Conservation (phyloP, 768 basidiomycete species). For the Lactifluus echinatus region DNA sequence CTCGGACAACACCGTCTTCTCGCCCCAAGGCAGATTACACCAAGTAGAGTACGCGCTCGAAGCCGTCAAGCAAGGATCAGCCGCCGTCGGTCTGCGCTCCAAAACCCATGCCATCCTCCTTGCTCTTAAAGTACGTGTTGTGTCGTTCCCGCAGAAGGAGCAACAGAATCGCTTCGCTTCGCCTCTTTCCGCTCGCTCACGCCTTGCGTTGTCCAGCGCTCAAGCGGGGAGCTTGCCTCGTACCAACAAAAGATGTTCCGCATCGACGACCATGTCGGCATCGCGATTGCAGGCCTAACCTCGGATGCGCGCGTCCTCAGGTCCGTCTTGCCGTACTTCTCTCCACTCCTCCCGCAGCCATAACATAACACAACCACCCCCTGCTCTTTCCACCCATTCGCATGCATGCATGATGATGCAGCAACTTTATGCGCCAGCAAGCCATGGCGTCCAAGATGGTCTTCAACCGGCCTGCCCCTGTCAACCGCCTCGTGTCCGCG, state of each 20-base stretch:
- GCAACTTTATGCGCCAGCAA: constrained; percentile 99
- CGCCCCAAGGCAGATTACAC: constrained; percentile 92
- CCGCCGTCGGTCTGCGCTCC: constrained; percentile 93
- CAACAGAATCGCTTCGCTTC: not conserved
- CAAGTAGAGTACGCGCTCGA: constrained; percentile 98
- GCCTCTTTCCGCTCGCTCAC: not conserved
- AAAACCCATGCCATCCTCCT: constrained; percentile 91
- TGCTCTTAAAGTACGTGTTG: constrained; percentile 70
- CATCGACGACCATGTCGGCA: constrained; percentile 99
- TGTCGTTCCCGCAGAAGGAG: not conserved
- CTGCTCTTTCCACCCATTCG: not conserved
- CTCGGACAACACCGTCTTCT: constrained; percentile 96
- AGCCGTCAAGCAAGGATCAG: constrained; percentile 98
- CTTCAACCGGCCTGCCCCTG: constrained; percentile 91
- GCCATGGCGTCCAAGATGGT: constrained; percentile 93
- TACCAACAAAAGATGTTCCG: constrained; percentile 99
- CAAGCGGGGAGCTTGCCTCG: constrained; percentile 95
- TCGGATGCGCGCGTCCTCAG: constrained; percentile 96
- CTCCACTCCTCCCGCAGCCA: not conserved
- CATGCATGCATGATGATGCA: constrained; percentile 29
- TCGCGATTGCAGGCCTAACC: constrained; percentile 97
- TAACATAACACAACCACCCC: not conserved
- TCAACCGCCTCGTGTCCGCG: constrained; percentile 84
- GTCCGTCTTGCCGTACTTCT: constrained; percentile 49
- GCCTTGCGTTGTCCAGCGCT: constrained; percentile 52